Evolutionary conservation across 495 filamentous ascomycete species (phyloP), one percentile per base, ranked within the genome.

Genomic region (Evansstolkia leycettana): DNA sequence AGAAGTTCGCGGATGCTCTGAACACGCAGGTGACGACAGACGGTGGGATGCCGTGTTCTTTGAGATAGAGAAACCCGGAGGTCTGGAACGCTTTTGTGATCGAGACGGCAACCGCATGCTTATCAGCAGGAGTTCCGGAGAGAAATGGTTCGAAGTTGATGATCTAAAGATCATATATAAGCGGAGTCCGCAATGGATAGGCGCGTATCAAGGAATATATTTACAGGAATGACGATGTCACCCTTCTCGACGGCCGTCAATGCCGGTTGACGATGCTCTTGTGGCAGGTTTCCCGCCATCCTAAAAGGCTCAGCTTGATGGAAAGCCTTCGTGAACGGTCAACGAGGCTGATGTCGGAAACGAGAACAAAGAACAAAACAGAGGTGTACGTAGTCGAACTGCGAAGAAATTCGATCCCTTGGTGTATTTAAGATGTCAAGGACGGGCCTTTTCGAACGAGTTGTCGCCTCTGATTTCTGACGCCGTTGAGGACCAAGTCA

Each of bases 51-150:
- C 65, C 61, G 47, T 84, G 80, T 50, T 87, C 76, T 34, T 75
- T 82, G 28, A 96, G 73, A 57, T 95, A 96, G 49, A 94, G 72
- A 58, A 95, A 96, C 20, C 89, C 89, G 3, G 84, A 83, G 7
- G 69, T 77, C 38, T 82, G 80, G 61, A 96, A 94, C 13, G 84
- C 88, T 15, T 72, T 46, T 16, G 87, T 73, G 40, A 95, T 75
- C 25, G 78, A 68, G 17, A 73, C 51, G 2, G 86, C 88, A 5
- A 82, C 76, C 30, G 70, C 48, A 36, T 69, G 62, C 41, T 80
- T 82, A 29, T 80, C 65, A 20, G 72, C 52, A 0, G 74, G 62
- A 11, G 69, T 70, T 3, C 76, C 78, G 28, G 73, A 53, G 18
- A 84, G 71, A 56, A 93, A 92, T 38, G 69, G 70, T 14, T 68